Base-by-base conservation (phyloP, 2,329 filamentous ascomycete species). In the Fusarium sp. region DNA sequence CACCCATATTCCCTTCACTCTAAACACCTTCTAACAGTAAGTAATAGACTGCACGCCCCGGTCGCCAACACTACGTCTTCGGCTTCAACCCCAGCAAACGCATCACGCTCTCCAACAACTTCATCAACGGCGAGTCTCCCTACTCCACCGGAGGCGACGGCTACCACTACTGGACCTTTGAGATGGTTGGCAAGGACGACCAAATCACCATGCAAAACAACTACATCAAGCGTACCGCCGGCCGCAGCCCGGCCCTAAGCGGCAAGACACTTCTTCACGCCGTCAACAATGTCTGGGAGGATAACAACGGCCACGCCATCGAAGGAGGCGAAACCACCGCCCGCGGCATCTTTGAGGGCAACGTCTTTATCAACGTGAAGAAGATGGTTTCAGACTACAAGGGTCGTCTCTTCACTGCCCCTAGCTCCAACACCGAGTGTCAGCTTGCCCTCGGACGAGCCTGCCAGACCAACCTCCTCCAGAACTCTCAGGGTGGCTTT, bases 231-330 rank as follows among this genome's bases (percentile, higher is more conserved):
- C 83, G 88, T 80, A 88, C 86, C 56, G 85, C 83, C 16, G 89
- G 89, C 59, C 87, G 89, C 57, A 81, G 82, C 8, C 89, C 88
- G 69, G 89, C 90, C 81, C 82, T 90, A 22, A 85, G 83, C 31
- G 87, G 87, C 79, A 87, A 87, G 49, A 84, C 89, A 35, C 81
- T 83, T 7, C 78, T 91, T 42, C 89, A 91, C 80, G 86, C 86
- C 33, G 87, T 89, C 77, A 90, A 90, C 86, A 90, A 90, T 84
- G 88, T 89, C 84, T 90, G 84, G 82, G 84, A 87, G 77, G 83
- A 85, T 76, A 87, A 85, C 80, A 77, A 79, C 20, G 86, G 86
- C 49, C 89, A 91, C 79, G 87, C 87, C 12, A 89, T 90, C 76
- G 89, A 89, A 78, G 38, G 76, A 9, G 83, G 83, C 31, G 81